Evolutionary conservation across 2,329 filamentous ascomycete genomes (phyloP), one percentile per base, ranked within the genome.

Genomic region (Aspergillus puulaauensis): DNA sequence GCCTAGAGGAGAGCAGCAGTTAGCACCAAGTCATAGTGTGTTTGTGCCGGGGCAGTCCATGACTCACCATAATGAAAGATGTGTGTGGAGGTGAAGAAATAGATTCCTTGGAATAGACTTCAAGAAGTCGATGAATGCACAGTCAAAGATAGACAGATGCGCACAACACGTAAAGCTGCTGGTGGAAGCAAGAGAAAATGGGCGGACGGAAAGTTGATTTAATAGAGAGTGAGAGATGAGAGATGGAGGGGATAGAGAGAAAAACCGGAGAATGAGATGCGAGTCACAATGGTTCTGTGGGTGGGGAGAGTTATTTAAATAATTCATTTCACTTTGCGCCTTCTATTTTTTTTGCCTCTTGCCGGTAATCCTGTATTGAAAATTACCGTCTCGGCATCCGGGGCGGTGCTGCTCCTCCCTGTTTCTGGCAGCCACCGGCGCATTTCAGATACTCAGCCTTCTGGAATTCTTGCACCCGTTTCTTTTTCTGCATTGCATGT

Each of bases 1-100:
- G 64, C 70, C 74, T 76, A 51, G 89, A 50, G 17, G 19, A 47
- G 14, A 51, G 21, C 46, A 53, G 59, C 6, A 79, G 63, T 64
- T 66, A 67, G 45, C 45, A 56, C 56, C 24, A 27, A 57, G 37
- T 27, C 52, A 24, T 6, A 14, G 19, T 9, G 17, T 31, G 27
- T 31, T 31, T 31, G 44, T 8, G 11, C 14, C 39, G 33, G 11
- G 12, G 5, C 15, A 47, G 17, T 40, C 5, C 31, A 55, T 21
- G 48, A 27, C 59, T 37, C 53, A 61, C 59, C 59, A 61, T 61
- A 48, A 37, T 59, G 57, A 54, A 56, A 52, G 33, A 50, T 61
- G 49, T 63, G 61, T 8, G 15, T 27, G 11, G 40, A 57, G 17
- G 54, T 58, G 41, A 57, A 57, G 37, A 52, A 31, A 57, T 41